These are phyloP conservation scores for Prinsepia uniflora DNA, from an alignment of 306 rosid species.

Conservation along the genomic window DNA sequence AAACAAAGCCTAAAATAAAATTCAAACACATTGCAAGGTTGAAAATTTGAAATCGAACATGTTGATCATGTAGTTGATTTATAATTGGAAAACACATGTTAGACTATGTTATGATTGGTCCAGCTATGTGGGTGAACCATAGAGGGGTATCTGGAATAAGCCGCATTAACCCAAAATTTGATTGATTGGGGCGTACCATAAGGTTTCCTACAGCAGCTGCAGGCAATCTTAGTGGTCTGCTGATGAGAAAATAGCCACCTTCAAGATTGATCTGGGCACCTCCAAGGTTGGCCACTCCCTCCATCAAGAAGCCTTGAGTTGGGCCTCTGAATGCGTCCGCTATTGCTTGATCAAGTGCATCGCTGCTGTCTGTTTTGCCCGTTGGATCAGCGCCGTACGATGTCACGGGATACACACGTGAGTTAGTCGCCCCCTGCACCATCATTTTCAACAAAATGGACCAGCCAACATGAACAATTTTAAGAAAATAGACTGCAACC, in stretches of 20 bases:
- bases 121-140: neutral
- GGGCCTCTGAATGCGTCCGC: conserved; percentile 47
- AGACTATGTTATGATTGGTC: neutral
- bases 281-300: conserved; percentile 65
- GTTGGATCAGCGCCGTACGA: conserved; percentile 86
- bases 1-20: neutral
- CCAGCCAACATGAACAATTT: neutral
- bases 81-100: neutral
- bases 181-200: conserved; percentile 44
- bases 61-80: neutral
- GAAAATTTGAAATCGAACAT: neutral
- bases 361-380: conserved; percentile 68
- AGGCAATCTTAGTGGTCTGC: conserved; percentile 54
- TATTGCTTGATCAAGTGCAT: conserved; percentile 56
- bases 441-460: conserved; percentile 8
- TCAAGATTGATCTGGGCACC: conserved; percentile 66
- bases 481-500: neutral
- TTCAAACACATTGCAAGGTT: neutral
- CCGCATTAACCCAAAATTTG: neutral
- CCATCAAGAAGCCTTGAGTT: conserved; percentile 44
- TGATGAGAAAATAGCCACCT: conserved; percentile 73
- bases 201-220: conserved; percentile 60
- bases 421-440: conserved; percentile 43
- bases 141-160: conserved; percentile 21
- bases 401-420: conserved; percentile 54